phyloP scores from a whole-genome alignment of 2,329 filamentous ascomycete species.

The Pestalotiopsis sp. region DNA sequence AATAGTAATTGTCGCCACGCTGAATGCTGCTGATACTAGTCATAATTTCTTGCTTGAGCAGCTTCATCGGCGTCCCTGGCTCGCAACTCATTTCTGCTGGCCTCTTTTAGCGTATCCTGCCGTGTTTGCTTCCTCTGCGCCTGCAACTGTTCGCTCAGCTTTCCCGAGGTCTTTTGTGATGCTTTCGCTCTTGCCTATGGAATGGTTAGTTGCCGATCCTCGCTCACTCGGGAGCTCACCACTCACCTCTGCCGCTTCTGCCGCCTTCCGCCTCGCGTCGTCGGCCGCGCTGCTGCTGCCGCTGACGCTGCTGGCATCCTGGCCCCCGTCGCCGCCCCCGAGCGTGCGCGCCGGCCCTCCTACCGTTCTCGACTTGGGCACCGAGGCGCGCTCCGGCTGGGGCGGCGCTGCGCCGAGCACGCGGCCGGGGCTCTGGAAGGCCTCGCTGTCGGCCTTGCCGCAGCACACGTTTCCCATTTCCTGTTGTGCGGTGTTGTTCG shows the following conservation, averaged over 20 bases:
- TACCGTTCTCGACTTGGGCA: conserved; percentile 48
- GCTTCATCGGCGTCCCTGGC: conserved; percentile 70
- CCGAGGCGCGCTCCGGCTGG: conserved; percentile 51
- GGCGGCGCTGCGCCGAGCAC: conserved; percentile 64
- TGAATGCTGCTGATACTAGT: conserved; percentile 40
- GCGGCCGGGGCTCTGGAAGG: conserved; percentile 74
- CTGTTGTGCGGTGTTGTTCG: neutral
- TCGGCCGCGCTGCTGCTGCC: conserved; percentile 30
- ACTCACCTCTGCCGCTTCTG: conserved; percentile 79
- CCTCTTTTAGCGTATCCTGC: conserved; percentile 67
- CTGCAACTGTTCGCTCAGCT: conserved; percentile 70
- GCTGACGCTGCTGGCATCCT: conserved; percentile 22
- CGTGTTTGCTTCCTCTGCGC: conserved; percentile 77
- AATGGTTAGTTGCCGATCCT: neutral
- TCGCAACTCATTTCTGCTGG: conserved; percentile 66
- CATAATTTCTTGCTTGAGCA: conserved; percentile 58
- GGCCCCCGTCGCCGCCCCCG: conserved; percentile 48
- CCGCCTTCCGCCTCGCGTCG: conserved; percentile 74
- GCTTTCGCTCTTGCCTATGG: conserved; percentile 68
- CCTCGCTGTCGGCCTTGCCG: conserved; percentile 70
- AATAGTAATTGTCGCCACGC: neutral
- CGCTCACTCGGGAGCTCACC: neutral
- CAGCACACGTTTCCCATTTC: conserved; percentile 89
- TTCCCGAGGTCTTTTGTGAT: conserved; percentile 61
- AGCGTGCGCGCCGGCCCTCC: conserved; percentile 66